These are phyloP conservation scores for Erythrophleum ivorense DNA, from an alignment of 331 rosid species.

Conservation along the genomic window DNA sequence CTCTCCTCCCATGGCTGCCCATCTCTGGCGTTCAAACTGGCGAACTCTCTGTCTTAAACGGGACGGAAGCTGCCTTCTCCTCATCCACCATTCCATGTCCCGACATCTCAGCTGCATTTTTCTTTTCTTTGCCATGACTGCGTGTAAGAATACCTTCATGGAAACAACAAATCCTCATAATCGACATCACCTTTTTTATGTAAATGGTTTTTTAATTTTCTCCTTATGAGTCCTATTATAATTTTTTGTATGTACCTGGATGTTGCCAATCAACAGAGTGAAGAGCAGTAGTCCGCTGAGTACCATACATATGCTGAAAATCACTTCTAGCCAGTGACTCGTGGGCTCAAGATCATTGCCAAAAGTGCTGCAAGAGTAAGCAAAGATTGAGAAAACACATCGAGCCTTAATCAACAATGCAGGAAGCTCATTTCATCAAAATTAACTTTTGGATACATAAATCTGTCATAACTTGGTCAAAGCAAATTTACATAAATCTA, in stretches of 20 bases:
- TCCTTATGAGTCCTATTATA: neutral
- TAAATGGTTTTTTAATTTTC: neutral
- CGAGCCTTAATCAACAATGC: neutral
- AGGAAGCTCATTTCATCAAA: neutral
- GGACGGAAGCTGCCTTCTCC: constrained; percentile 88
- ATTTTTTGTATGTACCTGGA: constrained; percentile 62
- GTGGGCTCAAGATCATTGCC: constrained; percentile 99
- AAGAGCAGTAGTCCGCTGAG: constrained; percentile 89
- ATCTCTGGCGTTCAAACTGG: constrained; percentile 87
- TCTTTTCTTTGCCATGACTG: constrained; percentile 95
- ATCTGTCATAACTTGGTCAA: neutral
- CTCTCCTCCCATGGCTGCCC: constrained; percentile 93
- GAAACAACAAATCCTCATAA: constrained; percentile 16
- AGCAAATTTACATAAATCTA: neutral
- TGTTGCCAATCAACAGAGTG: constrained; percentile 95
- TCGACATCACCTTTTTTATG: neutral
- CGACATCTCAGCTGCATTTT: constrained; percentile 93
- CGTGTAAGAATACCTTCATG: constrained; percentile 81
- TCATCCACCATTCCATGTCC: constrained; percentile 99
- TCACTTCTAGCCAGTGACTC: constrained; percentile 94
- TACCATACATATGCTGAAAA: constrained; percentile 84
- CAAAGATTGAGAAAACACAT: constrained; percentile 19
- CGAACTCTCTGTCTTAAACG: constrained; percentile 83
- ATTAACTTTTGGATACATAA: no score
- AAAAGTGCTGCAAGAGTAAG: constrained; percentile 71